Base-by-base conservation (phyloP, 2,329 filamentous ascomycete genomes). In the Metarhizium brunneum region DNA sequence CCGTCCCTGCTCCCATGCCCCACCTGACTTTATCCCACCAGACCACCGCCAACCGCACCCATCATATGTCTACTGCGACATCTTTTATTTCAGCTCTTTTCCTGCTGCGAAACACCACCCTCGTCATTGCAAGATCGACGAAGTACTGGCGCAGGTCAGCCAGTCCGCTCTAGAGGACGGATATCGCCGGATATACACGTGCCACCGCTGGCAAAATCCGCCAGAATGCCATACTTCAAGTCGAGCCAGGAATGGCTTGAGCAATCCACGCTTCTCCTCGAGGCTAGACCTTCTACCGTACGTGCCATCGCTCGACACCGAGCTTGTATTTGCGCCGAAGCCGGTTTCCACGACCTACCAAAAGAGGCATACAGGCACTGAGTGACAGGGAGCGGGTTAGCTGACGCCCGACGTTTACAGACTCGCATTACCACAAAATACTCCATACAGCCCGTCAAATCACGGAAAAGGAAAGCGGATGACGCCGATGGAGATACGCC, bases 391-490 rank as follows among this genome's bases (percentile, higher is more conserved):
- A 36, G 35, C 5, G 6, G 35, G 8, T 13, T 36, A 25, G 42
- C 42, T 45, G 42, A 45, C 18, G n/a, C 61, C 56, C 53, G 45
- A 20, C 18, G 25, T 20, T 29, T 25, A 32, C 66, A 96, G 92
- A 92, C 92, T 50, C 83, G 85, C 66, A 90, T 97, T 75, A 95
- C 90, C 62, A 96, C 92, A 60, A 91, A 88, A 78, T 99, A 97
- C 83, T 86, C 84, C 68, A 84, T 92, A 69, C 74, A 77, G 38
- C 75, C 78, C 45, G 68, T 71, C 43, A 68, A 67, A 38, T 62
- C 64, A 18, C 61, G 65, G 32, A 66, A 67, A 51, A 52, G 64
- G 58, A 60, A 62, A 49, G 61, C 59, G 30, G 63, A 62, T 59
- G 56, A 64, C n/a, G 54, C 63, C 52, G 4, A 38, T 5, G 29